Base-by-base conservation (phyloP, 2,329 filamentous ascomycete genomes). In the Phyllosticta citriasiana region DNA sequence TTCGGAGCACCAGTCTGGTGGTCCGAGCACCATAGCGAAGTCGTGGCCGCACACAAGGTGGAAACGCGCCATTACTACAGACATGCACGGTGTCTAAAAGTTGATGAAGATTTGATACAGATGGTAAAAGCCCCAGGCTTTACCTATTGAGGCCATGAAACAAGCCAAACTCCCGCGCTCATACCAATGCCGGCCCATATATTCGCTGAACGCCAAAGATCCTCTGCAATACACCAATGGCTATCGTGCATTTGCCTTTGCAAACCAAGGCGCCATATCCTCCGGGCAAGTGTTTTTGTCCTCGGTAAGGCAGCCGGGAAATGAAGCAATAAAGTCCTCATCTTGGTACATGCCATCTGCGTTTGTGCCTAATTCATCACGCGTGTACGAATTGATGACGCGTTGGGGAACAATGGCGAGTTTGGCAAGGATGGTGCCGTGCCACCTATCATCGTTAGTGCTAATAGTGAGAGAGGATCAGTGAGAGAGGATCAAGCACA, bases 391-490 rank as follows among this genome's bases (percentile, higher is more conserved):
- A 70, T 96, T 96, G 72, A 99, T 78, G 35, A 82, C 80, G 57
- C 87, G 84, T 74, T 99, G 94, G 2, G 93, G 91, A n/a, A 99
- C 81, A 24, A 99, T 80, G 1, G 89, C 92, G 64, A 97, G 78
- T 71, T 91, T 94, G 47, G 93, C 91, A 10, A 99, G 83, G 53
- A 99, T 88, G 0, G 94, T 99, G 27, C 93, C 91, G 72, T 99
- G 94, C 95, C 94, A 99, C 79, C 96, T 93, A 30, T 6, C 85
- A 66, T 57, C 19, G 54, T 57, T 53, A 59, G 4, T 27, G 14
- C 14, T 7, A 8, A 22, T 7, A 52, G 9, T 7, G 10, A 3
- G 22, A 4, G 14, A 7, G 2, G 5, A 10, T 22, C 10, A 52
- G 9, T 7, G 10, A 3, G 22, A 4, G 14, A 7, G 2, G 5